Base-by-base conservation (phyloP, 306 rosid genomes). In the Boehmeria nivea region DNA sequence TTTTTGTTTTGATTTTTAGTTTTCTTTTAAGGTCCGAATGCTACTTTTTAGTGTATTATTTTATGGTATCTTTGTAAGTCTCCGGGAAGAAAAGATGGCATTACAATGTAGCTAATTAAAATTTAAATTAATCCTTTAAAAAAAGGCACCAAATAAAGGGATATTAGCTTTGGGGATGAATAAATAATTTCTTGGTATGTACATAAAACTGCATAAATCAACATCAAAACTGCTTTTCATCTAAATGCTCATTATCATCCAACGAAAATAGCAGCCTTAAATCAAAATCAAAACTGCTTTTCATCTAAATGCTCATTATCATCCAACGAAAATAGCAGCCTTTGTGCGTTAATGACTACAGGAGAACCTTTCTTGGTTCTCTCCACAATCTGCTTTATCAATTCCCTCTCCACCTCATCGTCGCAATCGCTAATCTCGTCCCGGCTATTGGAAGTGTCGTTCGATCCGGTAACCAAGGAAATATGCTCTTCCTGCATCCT, bases 341-440 rank as follows among this genome's bases (percentile, higher is more conserved):
- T 82, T 57, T 76, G 83, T 34, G 82, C 91, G 62, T 88, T 78
- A 64, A 78, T 72, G 22, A 82, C 73, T 21, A 76, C 81, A 19
- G 84, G 81, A 57, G 88, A 88, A 57, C 88, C 91, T 72, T 68
- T 85, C 73, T 73, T 85, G 72, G 81, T 76, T 65, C 81, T 80
- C 69, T 85, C 97, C 72, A 88, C 84, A 68, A 85, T 83, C 64
- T 82, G 74, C 76, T 56, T 74, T 65, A 88, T 88, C 70, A 85
- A 64, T n/a, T 80, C 81, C 55, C 65, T 80, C 74, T 88, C 86
- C 76, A 68, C 51, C 60, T 85, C 95, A 63, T 57, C 52, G 54
- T 85, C 94, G 48, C 63, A 74, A 62, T 63, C 86, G 72, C 78
- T 49, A 42, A 20, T 61, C 68, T 78, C 85, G 54, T 72, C 85